phyloP scores from a whole-genome alignment of 371 early-diverging fungal species.

The Sporodiniella umbellata region DNA sequence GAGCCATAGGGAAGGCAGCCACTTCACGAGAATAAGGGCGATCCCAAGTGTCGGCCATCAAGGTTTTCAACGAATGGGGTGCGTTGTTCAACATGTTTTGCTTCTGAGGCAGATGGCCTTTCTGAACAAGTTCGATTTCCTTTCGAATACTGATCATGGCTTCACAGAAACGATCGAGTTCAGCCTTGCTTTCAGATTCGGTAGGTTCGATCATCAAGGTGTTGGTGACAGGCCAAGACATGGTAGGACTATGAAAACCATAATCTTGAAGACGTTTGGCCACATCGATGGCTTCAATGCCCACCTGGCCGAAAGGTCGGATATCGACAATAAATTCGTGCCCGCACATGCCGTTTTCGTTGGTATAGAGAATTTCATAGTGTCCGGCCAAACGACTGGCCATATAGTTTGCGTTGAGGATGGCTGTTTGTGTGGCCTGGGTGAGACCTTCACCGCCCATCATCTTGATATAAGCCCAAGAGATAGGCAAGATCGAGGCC shows the following conservation, averaged over 20 bases:
- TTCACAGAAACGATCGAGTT: conserved; percentile 95
- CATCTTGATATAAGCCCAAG: conserved; percentile 97
- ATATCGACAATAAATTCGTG: conserved; percentile 98
- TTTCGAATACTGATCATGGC: conserved; percentile 93
- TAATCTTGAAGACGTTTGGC: conserved; percentile 98
- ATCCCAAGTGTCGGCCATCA: conserved; percentile 81
- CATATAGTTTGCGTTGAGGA: conserved; percentile 98
- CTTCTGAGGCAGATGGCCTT: conserved; percentile 75
- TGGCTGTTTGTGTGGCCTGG: conserved; percentile 82
- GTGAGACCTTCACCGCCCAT: conserved; percentile 90
- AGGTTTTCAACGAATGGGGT: conserved; percentile 81
- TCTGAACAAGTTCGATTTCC: conserved; percentile 87
- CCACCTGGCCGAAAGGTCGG: conserved; percentile 79
- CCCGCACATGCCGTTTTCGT: conserved; percentile 91
- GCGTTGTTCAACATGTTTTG: conserved; percentile 86
- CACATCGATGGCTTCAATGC: conserved; percentile 91
- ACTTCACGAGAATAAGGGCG: conserved; percentile 78
- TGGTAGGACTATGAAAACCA: conserved; percentile 97
- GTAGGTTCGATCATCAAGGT: conserved; percentile 99
- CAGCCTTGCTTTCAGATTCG: conserved; percentile 89
- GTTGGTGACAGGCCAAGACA: conserved; percentile 98
- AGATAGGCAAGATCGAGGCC: conserved; percentile 92
- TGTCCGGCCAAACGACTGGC: conserved; percentile 79
- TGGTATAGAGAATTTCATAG: conserved; percentile 89
- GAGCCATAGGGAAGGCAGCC: conserved; percentile 90